These are phyloP conservation scores for Gnomoniopsis smithogilvyi DNA, from an alignment of 2,329 filamentous ascomycete genomes.

Conservation along the genomic window DNA sequence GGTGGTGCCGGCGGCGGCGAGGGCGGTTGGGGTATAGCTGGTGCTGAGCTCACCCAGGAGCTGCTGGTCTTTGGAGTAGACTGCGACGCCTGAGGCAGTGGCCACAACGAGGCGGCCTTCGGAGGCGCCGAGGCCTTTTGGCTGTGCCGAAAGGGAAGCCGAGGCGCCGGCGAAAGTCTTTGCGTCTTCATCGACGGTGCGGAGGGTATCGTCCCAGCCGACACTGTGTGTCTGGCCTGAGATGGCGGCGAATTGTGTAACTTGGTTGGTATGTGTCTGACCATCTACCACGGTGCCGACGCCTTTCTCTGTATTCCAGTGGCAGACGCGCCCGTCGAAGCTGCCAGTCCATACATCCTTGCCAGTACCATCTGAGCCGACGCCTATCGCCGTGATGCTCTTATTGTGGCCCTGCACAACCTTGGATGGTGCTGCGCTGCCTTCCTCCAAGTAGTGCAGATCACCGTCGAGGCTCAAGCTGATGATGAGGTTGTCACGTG, in stretches of 20 bases:
- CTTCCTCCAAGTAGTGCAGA: constrained; percentile 81
- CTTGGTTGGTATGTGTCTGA: constrained; percentile 79
- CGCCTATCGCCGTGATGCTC: constrained; percentile 75
- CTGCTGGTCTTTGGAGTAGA: constrained; percentile 55
- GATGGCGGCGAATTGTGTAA: constrained; percentile 68
- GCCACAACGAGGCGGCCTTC: constrained; percentile 54
- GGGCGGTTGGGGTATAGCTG: constrained; percentile 63
- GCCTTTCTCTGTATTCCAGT: constrained; percentile 76
- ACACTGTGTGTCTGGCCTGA: constrained; percentile 73
- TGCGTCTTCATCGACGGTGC: constrained; percentile 70
- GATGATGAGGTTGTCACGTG: constrained; percentile 83
- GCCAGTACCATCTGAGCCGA: constrained; percentile 50
- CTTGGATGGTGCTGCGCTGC: constrained; percentile 64
- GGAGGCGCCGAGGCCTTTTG: constrained; percentile 66
- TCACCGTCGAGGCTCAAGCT: constrained; percentile 86
- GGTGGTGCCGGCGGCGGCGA: constrained; percentile 64
- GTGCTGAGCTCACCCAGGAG: constrained; percentile 58
- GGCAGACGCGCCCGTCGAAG: constrained; percentile 82
- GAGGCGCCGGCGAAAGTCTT: constrained; percentile 71
- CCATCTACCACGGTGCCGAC: constrained; percentile 71
- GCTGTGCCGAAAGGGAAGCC: constrained; percentile 71
- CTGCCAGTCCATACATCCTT: constrained; percentile 83
- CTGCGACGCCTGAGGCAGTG: constrained; percentile 46
- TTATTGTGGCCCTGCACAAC: constrained; percentile 88
- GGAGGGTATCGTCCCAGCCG: constrained; percentile 90